Conservation (phyloP, 257 asterid species). For the Plantago elongata region DNA sequence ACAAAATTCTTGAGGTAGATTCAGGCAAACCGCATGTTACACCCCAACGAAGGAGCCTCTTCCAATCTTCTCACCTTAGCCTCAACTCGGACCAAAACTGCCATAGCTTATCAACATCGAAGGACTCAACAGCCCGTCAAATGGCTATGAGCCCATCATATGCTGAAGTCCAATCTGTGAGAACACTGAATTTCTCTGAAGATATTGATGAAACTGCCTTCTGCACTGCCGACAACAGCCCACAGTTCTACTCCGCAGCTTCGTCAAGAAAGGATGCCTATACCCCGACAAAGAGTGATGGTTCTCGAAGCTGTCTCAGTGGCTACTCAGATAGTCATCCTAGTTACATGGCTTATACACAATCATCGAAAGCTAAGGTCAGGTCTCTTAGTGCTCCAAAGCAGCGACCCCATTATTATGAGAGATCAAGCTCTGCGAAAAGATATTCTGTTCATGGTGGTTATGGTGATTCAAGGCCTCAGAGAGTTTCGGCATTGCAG, state of each 20-base stretch:
- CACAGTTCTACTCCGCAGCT: slow-evolving; percentile 45
- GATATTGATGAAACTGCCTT: slow-evolving; percentile 36
- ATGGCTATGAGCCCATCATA: slow-evolving; percentile 42
- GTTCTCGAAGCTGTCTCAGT: slow-evolving; percentile 55
- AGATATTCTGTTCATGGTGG: slow-evolving; percentile 57
- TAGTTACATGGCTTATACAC: slow-evolving; percentile 74
- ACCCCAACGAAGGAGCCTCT: slow-evolving; percentile 36
- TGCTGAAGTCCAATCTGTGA: slow-evolving; percentile 47
- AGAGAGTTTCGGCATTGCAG: slow-evolving; percentile 34
- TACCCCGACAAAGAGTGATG: slow-evolving; percentile 75
- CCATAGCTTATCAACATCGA: slow-evolving; percentile 52
- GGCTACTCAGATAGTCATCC: slow-evolving; percentile 59
- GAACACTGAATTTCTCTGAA: slow-evolving; percentile 36
- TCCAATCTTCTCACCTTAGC: slow-evolving; percentile 53
- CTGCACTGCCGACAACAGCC: slow-evolving; percentile 58
- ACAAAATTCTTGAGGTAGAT: slow-evolving; percentile 64
- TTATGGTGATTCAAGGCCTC: slow-evolving; percentile 39
- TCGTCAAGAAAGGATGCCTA: slow-evolving; percentile 45
- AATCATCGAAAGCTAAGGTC: slow-evolving; percentile 78
- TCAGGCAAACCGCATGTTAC: slow-evolving; percentile 22
- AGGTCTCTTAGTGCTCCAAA: slow-evolving; percentile 86
- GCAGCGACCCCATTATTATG: slow-evolving; percentile 60
- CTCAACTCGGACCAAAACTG: slow-evolving; percentile 41
- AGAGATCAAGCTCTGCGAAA: slow-evolving; percentile 59
- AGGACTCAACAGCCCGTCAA: slow-evolving; percentile 51